Conservation (phyloP, 768 basidiomycete species). For the Lactarius psammicola region DNA sequence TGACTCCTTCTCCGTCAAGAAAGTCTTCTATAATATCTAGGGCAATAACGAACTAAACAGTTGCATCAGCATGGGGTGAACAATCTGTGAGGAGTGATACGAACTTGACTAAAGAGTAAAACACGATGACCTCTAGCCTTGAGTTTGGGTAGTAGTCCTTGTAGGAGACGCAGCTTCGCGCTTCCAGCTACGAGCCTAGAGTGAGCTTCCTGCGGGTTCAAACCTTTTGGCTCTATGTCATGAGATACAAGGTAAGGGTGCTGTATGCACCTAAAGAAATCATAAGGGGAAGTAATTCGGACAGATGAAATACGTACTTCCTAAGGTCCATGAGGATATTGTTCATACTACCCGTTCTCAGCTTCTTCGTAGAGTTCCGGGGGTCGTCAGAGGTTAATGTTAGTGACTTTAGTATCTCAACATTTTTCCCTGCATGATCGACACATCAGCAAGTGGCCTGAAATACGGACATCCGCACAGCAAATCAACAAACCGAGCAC, state of each 20-base stretch:
- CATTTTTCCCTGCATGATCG: conserved; percentile 56
- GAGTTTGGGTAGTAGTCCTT: conserved; percentile 75
- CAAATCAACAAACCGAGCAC: conserved; percentile 59
- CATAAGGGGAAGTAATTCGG: not conserved
- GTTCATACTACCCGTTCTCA: conserved; percentile 58
- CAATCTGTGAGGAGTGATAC: conserved; percentile 26
- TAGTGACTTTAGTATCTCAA: conserved; percentile 62
- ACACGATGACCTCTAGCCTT: conserved; percentile 85
- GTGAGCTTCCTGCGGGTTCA: conserved; percentile 61
- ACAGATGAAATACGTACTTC: conserved; percentile 52
- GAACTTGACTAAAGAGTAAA: conserved; percentile 87
- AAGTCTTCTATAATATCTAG: conserved; percentile 90
- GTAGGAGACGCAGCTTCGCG: conserved; percentile 80
- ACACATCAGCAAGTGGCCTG: conserved; percentile 26
- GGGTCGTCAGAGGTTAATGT: conserved; percentile 41
- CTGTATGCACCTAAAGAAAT: conserved; percentile 68
- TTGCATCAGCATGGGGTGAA: not conserved
- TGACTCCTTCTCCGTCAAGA: conserved; percentile 73
- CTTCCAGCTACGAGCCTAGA: conserved; percentile 79
- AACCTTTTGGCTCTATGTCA: conserved; percentile 70
- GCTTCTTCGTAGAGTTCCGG: conserved; percentile 33
- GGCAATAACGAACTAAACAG: conserved; percentile 75
- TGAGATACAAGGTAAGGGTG: conserved; percentile 86
- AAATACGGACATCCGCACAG: conserved; percentile 8
- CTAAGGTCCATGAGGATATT: conserved; percentile 87